Conservation (phyloP, 2,329 filamentous ascomycete genomes). For the Calycina marina region DNA sequence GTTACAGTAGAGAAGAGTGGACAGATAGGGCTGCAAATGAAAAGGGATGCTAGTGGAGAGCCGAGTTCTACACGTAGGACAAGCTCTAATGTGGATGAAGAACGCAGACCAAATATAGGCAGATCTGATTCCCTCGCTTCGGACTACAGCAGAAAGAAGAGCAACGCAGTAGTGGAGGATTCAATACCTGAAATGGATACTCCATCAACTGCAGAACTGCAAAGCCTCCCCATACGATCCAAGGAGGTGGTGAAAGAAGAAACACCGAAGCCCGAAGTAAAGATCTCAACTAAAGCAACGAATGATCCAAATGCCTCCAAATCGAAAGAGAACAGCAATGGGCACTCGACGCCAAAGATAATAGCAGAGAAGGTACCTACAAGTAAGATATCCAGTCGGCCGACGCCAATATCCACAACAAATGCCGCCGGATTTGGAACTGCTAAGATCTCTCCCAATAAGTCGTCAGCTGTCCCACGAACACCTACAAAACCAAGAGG, state of each 20-base stretch:
- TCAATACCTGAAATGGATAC: slow-evolving; percentile 19
- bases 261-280: slow-evolving; percentile 8
- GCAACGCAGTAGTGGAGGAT: slow-evolving; percentile 14
- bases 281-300: slow-evolving; percentile 5
- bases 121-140: slow-evolving; percentile 14
- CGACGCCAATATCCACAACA: slow-evolving; percentile 15
- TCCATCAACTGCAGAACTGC: slow-evolving; percentile 10
- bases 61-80: slow-evolving; percentile 16
- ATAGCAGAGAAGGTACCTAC: slow-evolving; percentile 7
- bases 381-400: slow-evolving; percentile 8
- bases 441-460: slow-evolving; percentile 18
- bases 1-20: slow-evolving; percentile 48
- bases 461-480: slow-evolving; percentile 23
- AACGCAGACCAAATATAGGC: slow-evolving; percentile 12
- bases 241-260: slow-evolving; percentile 9
- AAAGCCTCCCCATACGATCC: slow-evolving; percentile 8
- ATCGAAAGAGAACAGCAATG: slow-evolving; percentile 6
- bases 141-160: slow-evolving; percentile 16
- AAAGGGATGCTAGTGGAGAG: slow-evolving; percentile 22
- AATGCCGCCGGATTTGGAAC: slow-evolving; percentile 9
- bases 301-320: background rate
- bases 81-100: slow-evolving; percentile 19
- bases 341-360: slow-evolving; percentile 6
- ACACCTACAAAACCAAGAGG: slow-evolving; percentile 24
- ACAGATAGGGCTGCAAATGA: slow-evolving; percentile 27